A percentile compares a stretch with the other conserved stretches of the same genome.
Conservation (phyloP, 2,329 filamentous ascomycete genomes). For the Fusarium brachygibbosum region DNA sequence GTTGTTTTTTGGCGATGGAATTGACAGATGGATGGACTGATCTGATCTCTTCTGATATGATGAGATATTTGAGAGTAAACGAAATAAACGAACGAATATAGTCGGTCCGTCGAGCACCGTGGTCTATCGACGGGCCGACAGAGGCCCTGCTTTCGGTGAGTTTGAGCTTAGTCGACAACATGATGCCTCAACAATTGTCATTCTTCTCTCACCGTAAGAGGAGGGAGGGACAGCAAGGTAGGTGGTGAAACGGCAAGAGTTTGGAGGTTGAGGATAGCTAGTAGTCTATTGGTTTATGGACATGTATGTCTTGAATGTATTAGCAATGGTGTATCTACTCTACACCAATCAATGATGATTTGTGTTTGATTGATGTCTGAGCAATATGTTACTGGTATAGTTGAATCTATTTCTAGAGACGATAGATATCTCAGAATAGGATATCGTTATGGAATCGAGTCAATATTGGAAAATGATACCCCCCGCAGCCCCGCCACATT, state of each 20-base stretch:
- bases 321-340: background rate
- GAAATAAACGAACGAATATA: slow-evolving; percentile 34
- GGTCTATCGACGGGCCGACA: slow-evolving; percentile 44
- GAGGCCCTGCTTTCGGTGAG: slow-evolving; percentile 37
- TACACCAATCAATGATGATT: background rate
- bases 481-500: slow-evolving; percentile 45
- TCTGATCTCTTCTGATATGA: slow-evolving; percentile 29
- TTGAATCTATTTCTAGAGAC: background rate
- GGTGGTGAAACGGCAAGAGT: slow-evolving; percentile 8
- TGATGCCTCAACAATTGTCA: slow-evolving; percentile 34
- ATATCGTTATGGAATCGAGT: slow-evolving; percentile 21
- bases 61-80: slow-evolving; percentile 3
- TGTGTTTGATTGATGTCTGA: background rate
- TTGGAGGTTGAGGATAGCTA: slow-evolving; percentile 2
- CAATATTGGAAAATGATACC: slow-evolving; percentile 12
- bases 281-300: slow-evolving; percentile 5
- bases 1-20: slow-evolving; percentile 35
- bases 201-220: slow-evolving; percentile 26
- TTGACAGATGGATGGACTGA: slow-evolving; percentile 40
- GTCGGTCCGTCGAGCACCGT: slow-evolving; percentile 47
- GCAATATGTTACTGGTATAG: background rate
- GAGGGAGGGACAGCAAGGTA: slow-evolving; percentile 15
- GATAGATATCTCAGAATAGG: slow-evolving; percentile 12
- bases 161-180: slow-evolving; percentile 18
- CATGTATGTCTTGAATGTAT: slow-evolving; percentile 8